A percentile compares a stretch with the other conserved stretches of the same genome.
Evolutionary conservation across 192 early-diverging fungal genomes (phyloP).

Genomic region (Obelidium mucronatum): DNA sequence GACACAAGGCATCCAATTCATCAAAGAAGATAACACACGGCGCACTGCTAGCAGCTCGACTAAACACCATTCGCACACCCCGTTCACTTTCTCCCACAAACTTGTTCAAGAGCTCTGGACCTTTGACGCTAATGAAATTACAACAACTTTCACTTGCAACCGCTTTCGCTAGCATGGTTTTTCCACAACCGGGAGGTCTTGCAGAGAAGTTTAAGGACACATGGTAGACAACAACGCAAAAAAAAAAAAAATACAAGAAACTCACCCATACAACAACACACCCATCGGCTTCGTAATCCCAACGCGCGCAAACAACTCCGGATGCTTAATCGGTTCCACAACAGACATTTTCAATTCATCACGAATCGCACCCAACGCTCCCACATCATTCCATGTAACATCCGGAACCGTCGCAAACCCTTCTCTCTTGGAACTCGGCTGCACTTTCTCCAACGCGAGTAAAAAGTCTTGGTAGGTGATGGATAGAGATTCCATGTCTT

Average conservation of each 20-base stretch:
- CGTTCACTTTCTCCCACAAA: slow-evolving; percentile 99
- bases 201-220: neutral
- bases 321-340: slow-evolving; percentile 94
- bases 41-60: slow-evolving; percentile 87
- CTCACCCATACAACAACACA: slow-evolving; percentile 88
- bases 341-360: slow-evolving; percentile 95
- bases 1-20: slow-evolving; percentile 94
- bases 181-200: slow-evolving; percentile 94
- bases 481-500: slow-evolving; percentile 81
- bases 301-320: slow-evolving; percentile 84
- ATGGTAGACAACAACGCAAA: neutral
- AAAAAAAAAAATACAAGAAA: neutral
- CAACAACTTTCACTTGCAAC: slow-evolving; percentile 97
- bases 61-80: slow-evolving; percentile 94
- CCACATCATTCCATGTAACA: slow-evolving; percentile 96
- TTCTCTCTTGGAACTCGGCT: slow-evolving; percentile 96
- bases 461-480: slow-evolving; percentile 90
- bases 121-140: slow-evolving; percentile 99
- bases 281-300: slow-evolving; percentile 93
- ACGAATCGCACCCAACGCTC: slow-evolving; percentile 82
- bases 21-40: slow-evolving; percentile 99
- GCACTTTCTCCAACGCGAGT: slow-evolving; percentile 85
- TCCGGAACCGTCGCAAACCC: slow-evolving; percentile 98
- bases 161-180: slow-evolving; percentile 96
- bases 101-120: slow-evolving; percentile 97